Evolutionary conservation across 164 flowering plant species (phyloP), one percentile per base, ranked within the genome.

Genomic region (Stephania cephalantha): DNA sequence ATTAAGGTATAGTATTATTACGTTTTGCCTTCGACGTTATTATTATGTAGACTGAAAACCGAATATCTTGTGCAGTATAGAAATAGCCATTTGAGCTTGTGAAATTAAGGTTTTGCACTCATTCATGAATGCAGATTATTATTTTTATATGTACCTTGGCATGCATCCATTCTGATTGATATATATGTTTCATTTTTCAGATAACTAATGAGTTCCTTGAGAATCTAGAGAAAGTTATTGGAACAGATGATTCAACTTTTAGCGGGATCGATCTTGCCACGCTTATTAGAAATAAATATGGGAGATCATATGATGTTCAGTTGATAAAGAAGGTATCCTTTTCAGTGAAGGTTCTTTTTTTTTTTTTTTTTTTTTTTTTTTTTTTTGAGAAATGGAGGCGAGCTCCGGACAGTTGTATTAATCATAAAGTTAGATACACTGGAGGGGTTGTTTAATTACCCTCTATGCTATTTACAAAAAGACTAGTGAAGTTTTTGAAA

Each of bases 231-330:
- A 88, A 88, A 83, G 89, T 90, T 55, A 86, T 93, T 72, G 98
- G 98, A 17, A 70, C 71, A 66, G 97, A 93, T 89, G 99, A 95
- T 83, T 89, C 97, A 46, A 65, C 82, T 74, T 95, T 95, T 75
- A 89, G 85, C 61, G 99, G 99, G 53, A 71, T 86, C 53, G 99
- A 95, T 77, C 93, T 93, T 72, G 99, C 99, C 71, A 90, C 96
- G 70, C 93, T 95, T 46, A 95, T 95, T 50, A 85, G 99, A 76
- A 90, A 88, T 70, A 95, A 90, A 83, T 95, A 90, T 78, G 99
- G 98, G 69, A 86, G 90, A 80, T 95, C 99, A 13, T 95, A 95
- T 84, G 99, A 95, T 78, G 97, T 95, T 73, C 99, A 86, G 77
- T 83, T 93, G 29, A 93, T 95, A 76, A 95, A 93, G 85, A 95